Evolutionary conservation across 2,329 filamentous ascomycete species (phyloP).

Genomic region (Verticillium tricorpus): DNA sequence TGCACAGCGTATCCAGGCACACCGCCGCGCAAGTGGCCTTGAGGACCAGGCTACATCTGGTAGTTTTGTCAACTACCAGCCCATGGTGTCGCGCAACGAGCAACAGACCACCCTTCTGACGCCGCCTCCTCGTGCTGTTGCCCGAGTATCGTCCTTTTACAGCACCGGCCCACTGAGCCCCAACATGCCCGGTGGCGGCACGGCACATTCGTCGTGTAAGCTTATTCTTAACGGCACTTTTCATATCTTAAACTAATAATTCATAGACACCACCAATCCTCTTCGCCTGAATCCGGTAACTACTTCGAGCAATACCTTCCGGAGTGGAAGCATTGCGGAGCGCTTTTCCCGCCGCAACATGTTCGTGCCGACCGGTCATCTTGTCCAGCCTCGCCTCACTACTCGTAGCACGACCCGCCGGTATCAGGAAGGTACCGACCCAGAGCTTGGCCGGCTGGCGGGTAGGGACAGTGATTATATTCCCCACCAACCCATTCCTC

Average conservation of each 20-base stretch:
- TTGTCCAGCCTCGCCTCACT: not conserved
- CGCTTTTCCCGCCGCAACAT: not conserved
- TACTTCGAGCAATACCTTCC: not conserved
- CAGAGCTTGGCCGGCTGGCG: not conserved
- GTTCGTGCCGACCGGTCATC: not conserved
- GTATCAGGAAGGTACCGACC: not conserved
- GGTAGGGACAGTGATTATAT: not conserved
- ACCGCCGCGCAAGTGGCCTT: conserved; percentile 12
- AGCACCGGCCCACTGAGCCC: not conserved
- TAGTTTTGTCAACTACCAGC: conserved; percentile 1
- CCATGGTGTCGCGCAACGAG: not conserved
- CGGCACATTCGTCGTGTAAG: not conserved
- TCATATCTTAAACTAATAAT: not conserved
- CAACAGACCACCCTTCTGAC: not conserved
- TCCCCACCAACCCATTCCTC: not conserved
- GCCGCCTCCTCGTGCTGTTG: not conserved
- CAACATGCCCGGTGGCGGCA: not conserved
- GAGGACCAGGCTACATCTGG: conserved; percentile 14
- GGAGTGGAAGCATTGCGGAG: too few relatives aligned
- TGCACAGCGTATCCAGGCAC: conserved; percentile 7
- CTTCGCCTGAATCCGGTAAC: not conserved
- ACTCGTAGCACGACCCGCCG: not conserved
- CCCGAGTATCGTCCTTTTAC: not conserved
- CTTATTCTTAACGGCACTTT: too few relatives aligned
- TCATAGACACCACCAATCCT: not conserved